Conservation (phyloP, 1,284 basidiomycete genomes). For the Jaminaea rosea region DNA sequence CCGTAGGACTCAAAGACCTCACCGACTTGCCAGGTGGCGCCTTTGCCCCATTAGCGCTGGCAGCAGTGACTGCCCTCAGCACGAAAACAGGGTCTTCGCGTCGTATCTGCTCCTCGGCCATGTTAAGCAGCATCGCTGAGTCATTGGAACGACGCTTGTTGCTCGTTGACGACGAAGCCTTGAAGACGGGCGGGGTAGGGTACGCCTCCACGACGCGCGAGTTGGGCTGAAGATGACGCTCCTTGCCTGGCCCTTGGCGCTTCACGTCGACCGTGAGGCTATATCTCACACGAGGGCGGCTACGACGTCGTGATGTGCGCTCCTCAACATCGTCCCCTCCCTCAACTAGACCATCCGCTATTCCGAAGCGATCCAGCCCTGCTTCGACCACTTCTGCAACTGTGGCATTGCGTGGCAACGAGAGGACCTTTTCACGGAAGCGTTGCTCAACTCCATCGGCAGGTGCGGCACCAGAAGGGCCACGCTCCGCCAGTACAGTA, state of each 20-base stretch:
- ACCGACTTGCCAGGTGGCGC: conserved; percentile 9
- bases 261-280: conserved; percentile 52
- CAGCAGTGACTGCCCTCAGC: conserved; percentile 49
- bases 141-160: conserved; percentile 83
- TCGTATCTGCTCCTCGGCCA: conserved; percentile 60
- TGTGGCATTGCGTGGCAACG: conserved; percentile 79
- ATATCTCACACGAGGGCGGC: conserved; percentile 69
- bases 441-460: conserved; percentile 12
- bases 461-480: conserved; percentile 8
- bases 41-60: conserved; percentile 2
- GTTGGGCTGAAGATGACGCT: conserved; percentile 20
- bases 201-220: conserved; percentile 63
- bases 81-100: conserved; percentile 79
- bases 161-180: conserved; percentile 51
- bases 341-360: conserved; percentile 87
- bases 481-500: conserved; percentile 15
- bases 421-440: conserved; percentile 36
- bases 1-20: conserved; percentile 21
- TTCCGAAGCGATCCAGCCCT: conserved; percentile 81
- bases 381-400: conserved; percentile 92
- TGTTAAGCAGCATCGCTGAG: conserved; percentile 59
- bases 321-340: conserved; percentile 96
- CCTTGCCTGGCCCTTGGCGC: conserved; percentile 15
- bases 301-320: conserved; percentile 69
- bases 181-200: conserved; percentile 63